Evolutionary conservation across 257 asterid species (phyloP).

Genomic region (Nicotiana undulata): DNA sequence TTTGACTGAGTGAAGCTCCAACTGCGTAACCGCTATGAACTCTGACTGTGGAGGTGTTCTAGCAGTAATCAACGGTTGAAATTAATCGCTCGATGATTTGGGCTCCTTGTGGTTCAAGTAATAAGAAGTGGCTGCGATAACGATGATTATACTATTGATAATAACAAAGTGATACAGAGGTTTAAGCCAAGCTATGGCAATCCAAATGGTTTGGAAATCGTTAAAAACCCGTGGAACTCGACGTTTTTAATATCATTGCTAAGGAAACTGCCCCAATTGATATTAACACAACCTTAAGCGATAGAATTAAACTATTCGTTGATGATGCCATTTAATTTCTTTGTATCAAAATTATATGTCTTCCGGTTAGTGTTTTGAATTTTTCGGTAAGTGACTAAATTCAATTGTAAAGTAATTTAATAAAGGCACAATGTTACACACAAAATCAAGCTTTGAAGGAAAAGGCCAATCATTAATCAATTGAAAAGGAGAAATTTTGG

Average conservation of each 20-base stretch:
- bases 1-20: neutral
- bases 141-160: conserved; percentile 22
- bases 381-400: neutral
- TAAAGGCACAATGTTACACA: no score
- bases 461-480: no score
- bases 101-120: conserved; percentile 17
- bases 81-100: conserved; percentile 5
- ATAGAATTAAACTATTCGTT: conserved; percentile 10
- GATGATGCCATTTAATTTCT: conserved; percentile 10
- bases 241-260: no score
- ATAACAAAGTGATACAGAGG: no score
- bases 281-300: no score
- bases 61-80: conserved; percentile 21
- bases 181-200: no score
- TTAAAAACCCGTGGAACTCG: no score
- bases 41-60: conserved; percentile 28
- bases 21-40: conserved; percentile 8
- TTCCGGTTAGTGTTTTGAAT: neutral
- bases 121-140: conserved; percentile 54
- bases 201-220: no score
- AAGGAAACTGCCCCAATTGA: no score
- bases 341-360: neutral
- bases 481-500: no score
- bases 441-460: no score
- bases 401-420: neutral